Conservation (phyloP, 2,329 filamentous ascomycete genomes). For the Escovopsis sp. region DNA sequence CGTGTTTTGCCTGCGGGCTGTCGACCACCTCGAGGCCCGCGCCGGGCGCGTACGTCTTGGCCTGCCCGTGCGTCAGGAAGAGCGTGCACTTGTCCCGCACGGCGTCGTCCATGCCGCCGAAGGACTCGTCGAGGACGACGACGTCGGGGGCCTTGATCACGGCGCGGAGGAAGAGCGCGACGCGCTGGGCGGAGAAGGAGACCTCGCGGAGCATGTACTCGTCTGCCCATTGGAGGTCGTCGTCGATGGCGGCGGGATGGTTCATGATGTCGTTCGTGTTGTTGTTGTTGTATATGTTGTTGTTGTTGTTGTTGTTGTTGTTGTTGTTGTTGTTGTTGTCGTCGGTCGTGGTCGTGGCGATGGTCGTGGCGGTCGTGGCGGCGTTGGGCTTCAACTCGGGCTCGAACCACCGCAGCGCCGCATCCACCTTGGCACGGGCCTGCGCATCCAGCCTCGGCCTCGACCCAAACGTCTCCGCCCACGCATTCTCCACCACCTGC, state of each 20-base stretch:
- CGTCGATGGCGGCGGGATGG: no score
- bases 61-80: slow-evolving; percentile 56
- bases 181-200: slow-evolving; percentile 68
- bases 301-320: no score
- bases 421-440: slow-evolving; percentile 46
- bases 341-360: slow-evolving; percentile 1
- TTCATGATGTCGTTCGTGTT: no score
- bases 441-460: slow-evolving; percentile 47
- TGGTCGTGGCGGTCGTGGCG: slow-evolving; percentile 4
- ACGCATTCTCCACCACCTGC: slow-evolving; percentile 68
- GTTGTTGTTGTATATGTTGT: no score
- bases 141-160: slow-evolving; percentile 69
- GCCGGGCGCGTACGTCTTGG: slow-evolving; percentile 23
- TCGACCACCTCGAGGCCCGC: slow-evolving; percentile 25
- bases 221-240: slow-evolving; percentile 46
- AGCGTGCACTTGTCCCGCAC: slow-evolving; percentile 76
- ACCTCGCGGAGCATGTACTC: slow-evolving; percentile 55
- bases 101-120: slow-evolving; percentile 67
- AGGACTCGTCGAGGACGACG: slow-evolving; percentile 75
- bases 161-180: slow-evolving; percentile 70
- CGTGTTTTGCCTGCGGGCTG: slow-evolving; percentile 28
- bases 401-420: slow-evolving; percentile 62
- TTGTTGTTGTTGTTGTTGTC: no score
- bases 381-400: slow-evolving; percentile 52
- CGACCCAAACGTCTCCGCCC: slow-evolving; percentile 72